phyloP scores from a whole-genome alignment of 495 filamentous ascomycete species.

The Podospora pseudocomata region DNA sequence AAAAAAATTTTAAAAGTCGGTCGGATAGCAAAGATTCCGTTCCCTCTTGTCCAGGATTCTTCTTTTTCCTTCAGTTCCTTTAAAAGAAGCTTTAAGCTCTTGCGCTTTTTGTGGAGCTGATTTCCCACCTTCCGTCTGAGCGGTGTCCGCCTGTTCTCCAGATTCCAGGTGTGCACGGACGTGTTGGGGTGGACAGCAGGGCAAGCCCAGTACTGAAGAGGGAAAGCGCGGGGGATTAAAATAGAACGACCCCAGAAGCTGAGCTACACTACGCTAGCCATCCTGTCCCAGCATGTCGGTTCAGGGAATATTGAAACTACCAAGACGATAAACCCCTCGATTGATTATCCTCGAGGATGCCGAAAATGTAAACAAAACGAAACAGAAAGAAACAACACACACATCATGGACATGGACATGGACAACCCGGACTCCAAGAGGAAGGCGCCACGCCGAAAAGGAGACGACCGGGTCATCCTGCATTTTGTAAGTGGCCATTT shows the following conservation, averaged over 20 bases:
- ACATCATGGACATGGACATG: conserved; percentile 14
- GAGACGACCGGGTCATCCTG: conserved; percentile 65
- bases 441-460: conserved; percentile 47
- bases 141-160: not conserved
- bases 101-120: not conserved
- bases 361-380: conserved; percentile 16
- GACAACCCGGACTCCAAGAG: conserved; percentile 18
- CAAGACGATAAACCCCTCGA: not conserved
- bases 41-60: not conserved
- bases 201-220: not conserved
- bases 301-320: not conserved
- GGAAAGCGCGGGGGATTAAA: conserved; percentile 9
- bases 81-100: conserved; percentile 5
- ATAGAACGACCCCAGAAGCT: not conserved
- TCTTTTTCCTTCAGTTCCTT: not conserved
- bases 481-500: conserved; percentile 59
- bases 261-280: not conserved
- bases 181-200: not conserved
- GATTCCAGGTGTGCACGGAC: conserved; percentile 8
- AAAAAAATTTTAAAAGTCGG: not conserved
- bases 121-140: not conserved
- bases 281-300: not conserved
- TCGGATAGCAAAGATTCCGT: conserved; percentile 1
- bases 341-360: not conserved
- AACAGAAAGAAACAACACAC: not conserved